These are phyloP conservation scores for Lonicera japonica DNA, from an alignment of 129 eudicot species.

Conservation along the genomic window DNA sequence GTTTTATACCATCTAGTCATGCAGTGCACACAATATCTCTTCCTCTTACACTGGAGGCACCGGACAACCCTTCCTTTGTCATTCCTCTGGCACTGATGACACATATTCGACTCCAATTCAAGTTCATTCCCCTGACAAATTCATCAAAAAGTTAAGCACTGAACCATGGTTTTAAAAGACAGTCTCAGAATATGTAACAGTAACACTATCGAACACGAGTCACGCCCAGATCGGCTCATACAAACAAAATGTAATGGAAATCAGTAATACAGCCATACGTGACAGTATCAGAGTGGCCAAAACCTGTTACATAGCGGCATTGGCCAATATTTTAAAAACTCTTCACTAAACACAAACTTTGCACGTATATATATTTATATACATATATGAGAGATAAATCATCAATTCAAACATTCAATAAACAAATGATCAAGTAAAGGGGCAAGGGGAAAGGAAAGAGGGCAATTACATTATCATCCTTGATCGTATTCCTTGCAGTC, in stretches of 20 bases:
- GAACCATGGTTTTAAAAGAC: neutral
- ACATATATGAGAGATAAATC: too few species aligned
- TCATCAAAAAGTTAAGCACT: neutral
- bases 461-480: slow-evolving; percentile 19
- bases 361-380: too few species aligned
- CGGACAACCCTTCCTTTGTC: slow-evolving; percentile 72
- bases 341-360: too few species aligned
- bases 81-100: slow-evolving; percentile 93
- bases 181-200: neutral
- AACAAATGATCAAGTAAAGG: neutral
- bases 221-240: neutral
- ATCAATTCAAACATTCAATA: too few species aligned
- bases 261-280: too few species aligned
- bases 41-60: slow-evolving; percentile 40
- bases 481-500: too few species aligned
- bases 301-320: too few species aligned
- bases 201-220: neutral
- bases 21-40: slow-evolving; percentile 70
- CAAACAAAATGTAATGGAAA: too few species aligned
- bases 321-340: too few species aligned
- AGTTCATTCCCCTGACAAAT: slow-evolving; percentile 27
- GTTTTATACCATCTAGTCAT: slow-evolving; percentile 41
- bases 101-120: slow-evolving; percentile 37
- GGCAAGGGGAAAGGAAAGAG: neutral
- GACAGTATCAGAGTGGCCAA: too few species aligned